Conservation (phyloP, 75 land plant genomes). For the Cupressus sempervirens region DNA sequence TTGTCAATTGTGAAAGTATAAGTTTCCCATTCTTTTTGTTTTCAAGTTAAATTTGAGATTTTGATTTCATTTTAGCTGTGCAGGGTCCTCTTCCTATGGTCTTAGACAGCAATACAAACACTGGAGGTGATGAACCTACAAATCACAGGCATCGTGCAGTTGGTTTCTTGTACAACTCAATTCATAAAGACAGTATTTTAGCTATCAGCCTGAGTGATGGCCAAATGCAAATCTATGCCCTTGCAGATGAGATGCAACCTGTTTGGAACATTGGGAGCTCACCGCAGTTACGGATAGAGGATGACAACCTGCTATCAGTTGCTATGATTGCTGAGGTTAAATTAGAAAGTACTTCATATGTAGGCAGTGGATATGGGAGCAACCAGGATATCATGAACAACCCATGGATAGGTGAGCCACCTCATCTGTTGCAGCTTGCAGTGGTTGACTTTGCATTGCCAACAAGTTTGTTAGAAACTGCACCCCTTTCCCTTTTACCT, state of each 20-base stretch:
- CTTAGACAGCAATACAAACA: constrained; percentile 11
- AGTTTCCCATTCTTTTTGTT: background rate
- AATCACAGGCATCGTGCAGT: constrained; percentile 48
- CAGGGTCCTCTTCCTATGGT: constrained; percentile 85
- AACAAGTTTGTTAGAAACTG: constrained; percentile 28
- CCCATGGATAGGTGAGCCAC: constrained; percentile 65
- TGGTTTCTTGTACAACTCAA: constrained; percentile 58
- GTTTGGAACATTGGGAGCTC: constrained; percentile 56
- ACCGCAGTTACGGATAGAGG: constrained; percentile 68
- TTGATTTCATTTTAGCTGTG: constrained; percentile 3
- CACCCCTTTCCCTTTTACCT: constrained; percentile 44
- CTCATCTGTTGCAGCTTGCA: constrained; percentile 82
- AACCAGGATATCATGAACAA: constrained; percentile 15
- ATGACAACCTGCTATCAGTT: constrained; percentile 49
- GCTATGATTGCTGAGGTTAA: constrained; percentile 86
- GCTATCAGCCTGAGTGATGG: constrained; percentile 76
- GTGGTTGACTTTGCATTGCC: constrained; percentile 82
- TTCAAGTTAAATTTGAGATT: background rate
- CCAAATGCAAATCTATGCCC: constrained; percentile 76
- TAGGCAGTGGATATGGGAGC: constrained; percentile 24
- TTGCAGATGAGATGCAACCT: constrained; percentile 96
- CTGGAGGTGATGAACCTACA: constrained; percentile 19
- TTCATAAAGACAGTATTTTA: constrained; percentile 82
- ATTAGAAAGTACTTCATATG: constrained; percentile 13
- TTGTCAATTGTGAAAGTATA: background rate